phyloP scores from a whole-genome alignment of 1,284 basidiomycete genomes.

The Ustilago vetiveriae region DNA sequence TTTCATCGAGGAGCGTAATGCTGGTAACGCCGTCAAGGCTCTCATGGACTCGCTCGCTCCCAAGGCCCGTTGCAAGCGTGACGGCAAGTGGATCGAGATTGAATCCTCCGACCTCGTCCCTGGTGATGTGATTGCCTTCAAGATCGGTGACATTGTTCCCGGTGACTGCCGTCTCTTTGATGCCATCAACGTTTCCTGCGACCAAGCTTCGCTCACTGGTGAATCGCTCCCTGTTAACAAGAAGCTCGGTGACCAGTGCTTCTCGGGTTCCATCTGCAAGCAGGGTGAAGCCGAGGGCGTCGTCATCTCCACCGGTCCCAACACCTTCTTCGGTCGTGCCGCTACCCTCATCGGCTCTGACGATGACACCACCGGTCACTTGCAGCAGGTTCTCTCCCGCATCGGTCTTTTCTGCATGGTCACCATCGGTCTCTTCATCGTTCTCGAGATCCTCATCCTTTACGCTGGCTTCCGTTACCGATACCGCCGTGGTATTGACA shows the following conservation, averaged over 20 bases:
- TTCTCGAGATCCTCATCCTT: conserved; percentile 94
- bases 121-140: conserved; percentile 85
- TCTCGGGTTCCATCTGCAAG: conserved; percentile 77
- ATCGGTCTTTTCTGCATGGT: conserved; percentile 86
- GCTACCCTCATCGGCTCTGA: conserved; percentile 92
- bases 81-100: conserved; percentile 71
- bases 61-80: conserved; percentile 79
- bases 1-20: conserved; percentile 96
- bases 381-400: conserved; percentile 89
- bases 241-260: conserved; percentile 71
- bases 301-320: conserved; percentile 86
- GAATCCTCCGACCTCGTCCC: conserved; percentile 87
- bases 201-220: conserved; percentile 97
- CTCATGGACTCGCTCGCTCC: conserved; percentile 99
- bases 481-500: conserved; percentile 87
- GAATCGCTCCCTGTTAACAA: conserved; percentile 95
- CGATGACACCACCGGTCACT: conserved; percentile 76
- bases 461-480: conserved; percentile 74
- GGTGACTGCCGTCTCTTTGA: conserved; percentile 79
- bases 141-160: conserved; percentile 91
- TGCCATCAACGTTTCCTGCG: conserved; percentile 78
- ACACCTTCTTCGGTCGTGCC: conserved; percentile 92
- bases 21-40: conserved; percentile 97
- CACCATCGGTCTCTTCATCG: conserved; percentile 91
- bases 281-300: conserved; percentile 87